Evolutionary conservation across 2,329 filamentous ascomycete genomes (phyloP).

Genomic region (Penicillium sp.): DNA sequence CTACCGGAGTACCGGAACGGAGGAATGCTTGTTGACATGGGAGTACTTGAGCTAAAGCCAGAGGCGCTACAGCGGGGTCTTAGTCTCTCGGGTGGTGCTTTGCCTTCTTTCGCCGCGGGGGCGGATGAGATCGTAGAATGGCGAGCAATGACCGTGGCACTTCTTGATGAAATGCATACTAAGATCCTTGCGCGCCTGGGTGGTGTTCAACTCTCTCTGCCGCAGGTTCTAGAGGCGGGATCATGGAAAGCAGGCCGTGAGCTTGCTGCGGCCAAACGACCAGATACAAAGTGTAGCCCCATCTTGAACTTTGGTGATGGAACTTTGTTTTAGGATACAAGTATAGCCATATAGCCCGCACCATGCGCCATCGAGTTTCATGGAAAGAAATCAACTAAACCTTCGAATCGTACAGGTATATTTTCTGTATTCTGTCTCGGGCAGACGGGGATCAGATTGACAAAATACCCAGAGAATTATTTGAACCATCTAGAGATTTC

Average conservation of each 20-base stretch:
- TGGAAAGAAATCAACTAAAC: too few relatives aligned
- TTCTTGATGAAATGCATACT: conserved; percentile 57
- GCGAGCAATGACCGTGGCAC: conserved; percentile 64
- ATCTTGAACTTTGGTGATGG: conserved; percentile 44
- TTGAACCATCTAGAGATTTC: too few relatives aligned
- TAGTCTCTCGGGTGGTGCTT: conserved; percentile 42
- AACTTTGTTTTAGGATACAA: conserved; percentile 36
- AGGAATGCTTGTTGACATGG: conserved; percentile 66
- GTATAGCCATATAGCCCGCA: not conserved
- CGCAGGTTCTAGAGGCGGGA: conserved; percentile 57
- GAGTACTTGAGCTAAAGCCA: conserved; percentile 55
- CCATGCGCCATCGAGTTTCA: too few relatives aligned
- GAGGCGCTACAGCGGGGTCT: conserved; percentile 49
- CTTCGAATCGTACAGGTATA: too few relatives aligned
- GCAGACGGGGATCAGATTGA: too few relatives aligned
- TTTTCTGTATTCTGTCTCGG: too few relatives aligned
- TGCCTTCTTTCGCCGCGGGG: conserved; percentile 57
- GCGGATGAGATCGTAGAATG: conserved; percentile 67
- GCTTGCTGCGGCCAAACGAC: conserved; percentile 36
- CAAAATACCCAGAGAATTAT: too few relatives aligned
- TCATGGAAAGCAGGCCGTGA: conserved; percentile 54
- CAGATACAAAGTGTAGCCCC: conserved; percentile 38
- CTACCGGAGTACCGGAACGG: conserved; percentile 74
- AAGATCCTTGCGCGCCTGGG: conserved; percentile 51
- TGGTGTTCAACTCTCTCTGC: conserved; percentile 46